Conservation (phyloP, 257 asterid species). For the Thymus mandschuricus region DNA sequence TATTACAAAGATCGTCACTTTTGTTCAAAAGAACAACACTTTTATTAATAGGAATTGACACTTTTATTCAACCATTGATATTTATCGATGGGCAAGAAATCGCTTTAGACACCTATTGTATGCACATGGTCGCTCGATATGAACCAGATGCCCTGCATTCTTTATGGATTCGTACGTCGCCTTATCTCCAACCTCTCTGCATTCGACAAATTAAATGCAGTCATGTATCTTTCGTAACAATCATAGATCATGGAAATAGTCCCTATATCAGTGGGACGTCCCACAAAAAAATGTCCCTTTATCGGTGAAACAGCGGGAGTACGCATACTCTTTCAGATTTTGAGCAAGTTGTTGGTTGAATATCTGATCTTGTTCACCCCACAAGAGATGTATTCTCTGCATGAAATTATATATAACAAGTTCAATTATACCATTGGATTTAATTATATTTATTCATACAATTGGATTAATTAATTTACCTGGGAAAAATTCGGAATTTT, state of each 20-base stretch:
- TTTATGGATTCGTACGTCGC: slow-evolving; percentile 54
- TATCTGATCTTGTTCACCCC: slow-evolving; percentile 91
- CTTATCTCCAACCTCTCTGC: slow-evolving; percentile 72
- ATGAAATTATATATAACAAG: slow-evolving; percentile 1
- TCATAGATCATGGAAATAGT: too few species aligned
- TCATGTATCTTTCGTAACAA: not conserved
- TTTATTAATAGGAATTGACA: too few species aligned
- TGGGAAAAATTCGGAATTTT: slow-evolving; percentile 58
- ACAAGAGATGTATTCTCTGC: slow-evolving; percentile 83
- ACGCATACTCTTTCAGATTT: slow-evolving; percentile 66
- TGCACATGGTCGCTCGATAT: slow-evolving; percentile 77
- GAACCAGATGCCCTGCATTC: slow-evolving; percentile 90
- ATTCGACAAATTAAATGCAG: not conserved
- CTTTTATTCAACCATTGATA: not conserved
- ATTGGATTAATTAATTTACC: slow-evolving; percentile 31
- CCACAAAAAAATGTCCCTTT: too few species aligned
- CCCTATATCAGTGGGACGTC: too few species aligned
- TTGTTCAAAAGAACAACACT: too few species aligned
- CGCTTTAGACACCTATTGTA: slow-evolving; percentile 66
- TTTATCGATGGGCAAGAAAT: slow-evolving; percentile 54
- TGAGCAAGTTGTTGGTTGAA: slow-evolving; percentile 70
- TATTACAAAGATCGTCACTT: too few species aligned
- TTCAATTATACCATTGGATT: not conserved
- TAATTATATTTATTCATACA: too few species aligned
- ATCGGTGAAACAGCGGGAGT: not conserved